Percentiles rank a stretch among this genome's conserved stretches.
phyloP scores from a whole-genome alignment of 2,329 filamentous ascomycete genomes.

The Fusarium verticillioides region DNA sequence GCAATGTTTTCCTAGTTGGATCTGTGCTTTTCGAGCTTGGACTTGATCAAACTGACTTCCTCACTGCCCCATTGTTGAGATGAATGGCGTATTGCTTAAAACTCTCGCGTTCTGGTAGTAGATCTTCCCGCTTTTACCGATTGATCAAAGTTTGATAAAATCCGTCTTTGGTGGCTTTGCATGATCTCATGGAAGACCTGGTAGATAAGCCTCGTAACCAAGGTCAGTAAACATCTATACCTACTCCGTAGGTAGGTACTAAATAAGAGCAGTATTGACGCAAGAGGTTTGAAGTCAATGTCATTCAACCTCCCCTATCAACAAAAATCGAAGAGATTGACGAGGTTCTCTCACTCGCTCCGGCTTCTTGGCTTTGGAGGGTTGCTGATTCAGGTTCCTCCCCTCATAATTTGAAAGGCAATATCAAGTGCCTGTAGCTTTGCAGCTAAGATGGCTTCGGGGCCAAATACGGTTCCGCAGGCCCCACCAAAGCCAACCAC shows the following conservation, averaged over 20 bases:
- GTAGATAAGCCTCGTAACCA: conserved; percentile 1
- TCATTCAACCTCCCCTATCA: conserved; percentile 8
- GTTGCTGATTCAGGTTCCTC: conserved; percentile 37
- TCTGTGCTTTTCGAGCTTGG: conserved; percentile 7
- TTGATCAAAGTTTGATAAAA: conserved; percentile 18
- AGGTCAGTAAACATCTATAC: background rate
- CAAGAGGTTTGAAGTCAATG: conserved; percentile 2
- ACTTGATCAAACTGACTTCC: conserved; percentile 6
- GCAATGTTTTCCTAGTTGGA: background rate
- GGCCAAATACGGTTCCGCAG: conserved; percentile 27
- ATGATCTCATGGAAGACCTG: conserved; percentile 1
- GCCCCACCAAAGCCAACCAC: conserved; percentile 33
- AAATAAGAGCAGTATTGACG: background rate
- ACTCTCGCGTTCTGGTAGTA: conserved; percentile 22
- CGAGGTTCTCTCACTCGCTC: background rate
- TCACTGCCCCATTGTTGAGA: background rate
- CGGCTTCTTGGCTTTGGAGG: conserved; percentile 20
- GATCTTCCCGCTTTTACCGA: conserved; percentile 31
- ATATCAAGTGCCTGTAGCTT: conserved; percentile 37
- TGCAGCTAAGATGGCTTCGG: conserved; percentile 38
- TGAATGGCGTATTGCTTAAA: conserved; percentile 29
- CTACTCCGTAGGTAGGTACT: too few relatives aligned
- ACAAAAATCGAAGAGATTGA: background rate
- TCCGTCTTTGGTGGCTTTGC: conserved; percentile 16
- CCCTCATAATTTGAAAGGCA: conserved; percentile 37